Conservation (phyloP, 2,329 filamentous ascomycete genomes). For the Ophiostoma tasmaniense region DNA sequence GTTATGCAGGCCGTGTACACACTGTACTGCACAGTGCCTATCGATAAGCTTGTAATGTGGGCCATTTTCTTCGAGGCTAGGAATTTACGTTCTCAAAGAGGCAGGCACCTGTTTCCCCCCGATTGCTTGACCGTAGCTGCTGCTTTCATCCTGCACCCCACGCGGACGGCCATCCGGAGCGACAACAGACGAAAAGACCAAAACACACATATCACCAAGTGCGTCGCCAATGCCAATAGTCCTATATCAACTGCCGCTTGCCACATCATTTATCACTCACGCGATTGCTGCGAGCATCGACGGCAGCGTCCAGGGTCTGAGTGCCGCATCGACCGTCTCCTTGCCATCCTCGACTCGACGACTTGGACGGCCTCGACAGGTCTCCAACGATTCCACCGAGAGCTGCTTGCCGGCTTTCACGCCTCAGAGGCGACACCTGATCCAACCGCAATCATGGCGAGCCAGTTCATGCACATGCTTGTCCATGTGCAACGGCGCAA, state of each 20-base stretch:
- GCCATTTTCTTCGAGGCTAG: neutral
- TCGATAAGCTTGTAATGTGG: slow-evolving; percentile 14
- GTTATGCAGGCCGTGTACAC: neutral
- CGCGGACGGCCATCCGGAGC: neutral
- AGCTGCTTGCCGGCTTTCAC: neutral
- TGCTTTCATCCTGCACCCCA: neutral
- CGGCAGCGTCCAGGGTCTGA: neutral
- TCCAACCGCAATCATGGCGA: slow-evolving; percentile 43
- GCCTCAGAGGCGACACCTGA: neutral
- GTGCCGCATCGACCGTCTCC: neutral
- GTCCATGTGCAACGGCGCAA: slow-evolving; percentile 54
- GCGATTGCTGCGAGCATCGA: neutral
- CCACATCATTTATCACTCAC: neutral
- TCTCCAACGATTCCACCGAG: neutral
- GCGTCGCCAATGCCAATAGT: neutral
- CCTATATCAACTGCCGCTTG: neutral
- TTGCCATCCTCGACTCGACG: neutral
- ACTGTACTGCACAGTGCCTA: slow-evolving; percentile 4
- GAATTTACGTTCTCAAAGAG: neutral
- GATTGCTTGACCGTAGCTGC: neutral
- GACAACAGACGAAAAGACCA: neutral
- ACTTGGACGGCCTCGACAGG: neutral
- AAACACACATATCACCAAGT: neutral
- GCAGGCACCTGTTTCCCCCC: slow-evolving; percentile 1
- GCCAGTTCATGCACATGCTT: slow-evolving; percentile 64